These are phyloP conservation scores for Ascoidea tarda DNA, from an alignment of 805 yeast genomes.

Conservation along the genomic window DNA sequence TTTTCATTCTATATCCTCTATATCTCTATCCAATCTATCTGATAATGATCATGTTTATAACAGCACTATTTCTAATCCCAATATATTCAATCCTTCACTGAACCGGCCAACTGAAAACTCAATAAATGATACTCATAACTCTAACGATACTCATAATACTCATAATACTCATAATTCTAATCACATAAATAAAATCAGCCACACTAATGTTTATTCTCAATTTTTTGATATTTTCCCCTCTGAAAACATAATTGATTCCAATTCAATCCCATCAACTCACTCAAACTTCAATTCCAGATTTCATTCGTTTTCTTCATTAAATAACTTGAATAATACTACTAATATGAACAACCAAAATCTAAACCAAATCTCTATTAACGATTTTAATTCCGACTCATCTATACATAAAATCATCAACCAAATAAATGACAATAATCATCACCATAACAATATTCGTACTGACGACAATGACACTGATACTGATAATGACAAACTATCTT, in stretches of 20 bases:
- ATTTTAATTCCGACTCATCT: background rate
- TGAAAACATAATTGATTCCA: background rate
- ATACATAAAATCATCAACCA: background rate
- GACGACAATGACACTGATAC: background rate
- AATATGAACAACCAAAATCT: no score
- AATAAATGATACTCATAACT: background rate
- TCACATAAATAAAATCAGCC: background rate
- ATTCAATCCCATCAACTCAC: background rate
- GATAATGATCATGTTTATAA: no score
- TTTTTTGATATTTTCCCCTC: background rate
- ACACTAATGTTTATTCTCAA: background rate
- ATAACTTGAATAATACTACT: no score
- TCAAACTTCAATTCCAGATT: no score
- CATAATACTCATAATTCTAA: background rate
- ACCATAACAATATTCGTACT: no score
- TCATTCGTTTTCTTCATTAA: background rate
- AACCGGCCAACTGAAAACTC: background rate
- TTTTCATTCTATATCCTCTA: no score
- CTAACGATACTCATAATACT: background rate
- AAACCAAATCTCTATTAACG: no score
- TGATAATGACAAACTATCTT: background rate
- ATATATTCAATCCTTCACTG: no score
- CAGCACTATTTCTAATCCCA: no score
- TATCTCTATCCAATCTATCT: no score
- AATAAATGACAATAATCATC: no score